Conservation (phyloP, 768 basidiomycete species). For the Leccinum longicurvipes region DNA sequence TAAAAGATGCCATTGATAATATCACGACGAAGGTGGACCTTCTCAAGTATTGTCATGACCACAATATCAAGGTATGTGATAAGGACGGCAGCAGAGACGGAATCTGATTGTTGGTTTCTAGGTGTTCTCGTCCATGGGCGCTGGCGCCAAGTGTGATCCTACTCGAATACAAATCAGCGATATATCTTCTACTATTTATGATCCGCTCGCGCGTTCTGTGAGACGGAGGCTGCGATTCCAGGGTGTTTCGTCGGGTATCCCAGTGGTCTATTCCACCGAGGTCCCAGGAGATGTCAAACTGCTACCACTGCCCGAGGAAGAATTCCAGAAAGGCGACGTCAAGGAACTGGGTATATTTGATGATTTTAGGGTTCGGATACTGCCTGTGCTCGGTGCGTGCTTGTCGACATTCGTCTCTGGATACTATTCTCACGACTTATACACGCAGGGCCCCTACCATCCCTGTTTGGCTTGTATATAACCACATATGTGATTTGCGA, state of each 20-base stretch:
- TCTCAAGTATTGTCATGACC: conserved; percentile 80
- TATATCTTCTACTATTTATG: conserved; percentile 89
- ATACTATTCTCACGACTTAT: neutral
- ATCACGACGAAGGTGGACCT: conserved; percentile 95
- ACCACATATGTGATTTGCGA: conserved; percentile 88
- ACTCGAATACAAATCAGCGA: conserved; percentile 94
- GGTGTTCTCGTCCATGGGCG: conserved; percentile 98
- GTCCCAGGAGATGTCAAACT: conserved; percentile 85
- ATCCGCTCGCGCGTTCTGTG: conserved; percentile 91
- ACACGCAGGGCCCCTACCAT: conserved; percentile 58
- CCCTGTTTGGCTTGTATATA: conserved; percentile 87
- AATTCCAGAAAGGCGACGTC: conserved; percentile 85
- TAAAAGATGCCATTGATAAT: conserved; percentile 91
- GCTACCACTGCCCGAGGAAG: conserved; percentile 86
- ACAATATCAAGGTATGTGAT: conserved; percentile 66
- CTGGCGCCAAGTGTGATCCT: conserved; percentile 91
- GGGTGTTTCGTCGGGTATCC: conserved; percentile 64
- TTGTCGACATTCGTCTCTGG: neutral
- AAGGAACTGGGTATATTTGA: conserved; percentile 88
- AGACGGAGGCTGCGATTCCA: conserved; percentile 67
- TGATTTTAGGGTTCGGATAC: conserved; percentile 89
- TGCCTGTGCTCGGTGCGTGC: conserved; percentile 79
- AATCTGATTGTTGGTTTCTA: conserved; percentile 23
- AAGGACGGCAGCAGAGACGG: neutral
- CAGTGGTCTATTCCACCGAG: conserved; percentile 95